phyloP scores from a whole-genome alignment of 805 yeast species.

The Saccharomyces cerevisiae region DNA sequence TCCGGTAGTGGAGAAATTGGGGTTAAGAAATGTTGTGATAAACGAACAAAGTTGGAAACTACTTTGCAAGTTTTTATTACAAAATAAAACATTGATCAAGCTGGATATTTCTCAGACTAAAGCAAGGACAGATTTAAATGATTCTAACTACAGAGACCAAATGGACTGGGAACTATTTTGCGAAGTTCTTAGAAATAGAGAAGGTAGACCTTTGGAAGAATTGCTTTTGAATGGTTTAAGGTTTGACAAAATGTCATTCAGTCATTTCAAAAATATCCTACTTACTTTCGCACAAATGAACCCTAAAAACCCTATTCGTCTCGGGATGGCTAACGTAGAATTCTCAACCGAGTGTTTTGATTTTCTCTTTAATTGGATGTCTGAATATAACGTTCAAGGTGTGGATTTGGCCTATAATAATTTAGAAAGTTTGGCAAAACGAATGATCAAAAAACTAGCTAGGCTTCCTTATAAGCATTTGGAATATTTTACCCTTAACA shows the following conservation, averaged over 20 bases:
- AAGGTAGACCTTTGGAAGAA: conserved; percentile 60
- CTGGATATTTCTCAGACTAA: conserved; percentile 65
- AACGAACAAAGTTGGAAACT: conserved; percentile 68
- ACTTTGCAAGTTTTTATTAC: conserved; percentile 64
- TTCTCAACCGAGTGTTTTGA: conserved; percentile 51
- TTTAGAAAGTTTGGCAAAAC: conserved; percentile 31
- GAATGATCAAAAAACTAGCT: conserved; percentile 19
- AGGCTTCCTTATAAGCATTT: conserved; percentile 21
- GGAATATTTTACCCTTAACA: conserved; percentile 52
- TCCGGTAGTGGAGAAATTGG: conserved; percentile 57
- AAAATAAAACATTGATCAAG: conserved; percentile 48
- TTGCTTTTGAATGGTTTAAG: conserved; percentile 72
- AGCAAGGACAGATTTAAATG: conserved; percentile 30
- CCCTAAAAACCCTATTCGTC: conserved; percentile 28
- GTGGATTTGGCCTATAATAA: conserved; percentile 82
- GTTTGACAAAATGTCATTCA: conserved; percentile 40
- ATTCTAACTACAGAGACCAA: conserved; percentile 47
- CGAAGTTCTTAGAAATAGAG: conserved; percentile 58
- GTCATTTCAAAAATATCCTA: conserved; percentile 47
- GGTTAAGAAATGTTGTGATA: conserved; percentile 71
- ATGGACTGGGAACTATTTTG: conserved; percentile 79
- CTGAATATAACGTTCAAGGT: conserved; percentile 40
- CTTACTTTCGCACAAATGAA: conserved; percentile 44
- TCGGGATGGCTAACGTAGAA: conserved; percentile 75
- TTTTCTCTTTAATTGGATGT: conserved; percentile 52